These are phyloP conservation scores for Coemansia sp. DNA, from an alignment of 192 early-diverging fungal species.

Conservation along the genomic window DNA sequence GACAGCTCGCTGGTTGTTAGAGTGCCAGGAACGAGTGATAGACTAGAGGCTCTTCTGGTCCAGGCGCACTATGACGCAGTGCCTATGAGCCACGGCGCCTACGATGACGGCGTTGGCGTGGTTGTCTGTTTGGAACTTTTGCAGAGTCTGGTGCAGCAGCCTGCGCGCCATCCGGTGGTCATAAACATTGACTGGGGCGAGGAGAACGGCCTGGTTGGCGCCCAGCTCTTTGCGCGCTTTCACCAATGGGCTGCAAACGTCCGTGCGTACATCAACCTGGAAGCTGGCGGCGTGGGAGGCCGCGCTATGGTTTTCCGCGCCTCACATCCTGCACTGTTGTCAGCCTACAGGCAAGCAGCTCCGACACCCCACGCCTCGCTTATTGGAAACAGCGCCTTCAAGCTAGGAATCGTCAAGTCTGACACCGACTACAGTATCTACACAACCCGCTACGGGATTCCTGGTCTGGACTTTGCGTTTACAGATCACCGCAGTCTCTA, in stretches of 20 bases:
- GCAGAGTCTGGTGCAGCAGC: slow-evolving; percentile 60
- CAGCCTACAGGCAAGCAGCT: slow-evolving; percentile 36
- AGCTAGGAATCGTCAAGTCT: slow-evolving; percentile 61
- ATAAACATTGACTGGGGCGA: slow-evolving; percentile 77
- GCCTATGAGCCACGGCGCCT: slow-evolving; percentile 68
- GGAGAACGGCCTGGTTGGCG: slow-evolving; percentile 66
- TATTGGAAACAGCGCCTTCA: slow-evolving; percentile 66
- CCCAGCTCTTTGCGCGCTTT: slow-evolving; percentile 60
- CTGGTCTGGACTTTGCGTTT: slow-evolving; percentile 70
- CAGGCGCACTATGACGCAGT: slow-evolving; percentile 73
- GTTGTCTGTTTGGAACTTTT: slow-evolving; percentile 65
- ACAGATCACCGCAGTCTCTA: slow-evolving; percentile 65
- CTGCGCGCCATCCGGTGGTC: slow-evolving; percentile 63
- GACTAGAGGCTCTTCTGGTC: slow-evolving; percentile 61
- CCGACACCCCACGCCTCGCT: slow-evolving; percentile 61
- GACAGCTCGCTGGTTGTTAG: slow-evolving; percentile 65
- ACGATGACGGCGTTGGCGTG: slow-evolving; percentile 70
- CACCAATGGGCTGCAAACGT: slow-evolving; percentile 67
- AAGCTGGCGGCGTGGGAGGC: slow-evolving; percentile 73
- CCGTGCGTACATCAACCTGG: slow-evolving; percentile 69
- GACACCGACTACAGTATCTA: slow-evolving; percentile 70
- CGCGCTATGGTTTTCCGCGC: slow-evolving; percentile 67
- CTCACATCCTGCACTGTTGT: slow-evolving; percentile 48
- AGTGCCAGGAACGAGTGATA: slow-evolving; percentile 55
- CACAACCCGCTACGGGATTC: slow-evolving; percentile 57